Conservation (phyloP, 805 yeast species). For the Phaffomyces opuntiae region DNA sequence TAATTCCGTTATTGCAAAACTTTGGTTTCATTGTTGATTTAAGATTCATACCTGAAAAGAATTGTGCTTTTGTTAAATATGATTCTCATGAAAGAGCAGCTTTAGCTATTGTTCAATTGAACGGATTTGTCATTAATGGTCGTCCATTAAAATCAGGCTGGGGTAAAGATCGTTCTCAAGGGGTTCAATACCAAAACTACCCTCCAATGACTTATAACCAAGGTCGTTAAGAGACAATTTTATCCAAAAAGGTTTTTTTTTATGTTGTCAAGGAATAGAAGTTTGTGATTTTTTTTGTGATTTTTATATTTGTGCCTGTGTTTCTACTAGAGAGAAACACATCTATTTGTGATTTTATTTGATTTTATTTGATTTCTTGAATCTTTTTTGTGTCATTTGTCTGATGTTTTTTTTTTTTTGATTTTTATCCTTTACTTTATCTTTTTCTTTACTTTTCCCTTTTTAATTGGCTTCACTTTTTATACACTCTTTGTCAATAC, state of each 20-base stretch:
- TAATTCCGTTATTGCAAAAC: conserved; percentile 65
- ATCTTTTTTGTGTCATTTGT: not conserved
- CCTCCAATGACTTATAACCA: conserved; percentile 10
- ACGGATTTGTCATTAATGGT: conserved; percentile 67
- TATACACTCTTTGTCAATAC: no score
- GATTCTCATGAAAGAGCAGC: conserved; percentile 89
- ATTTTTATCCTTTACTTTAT: not conserved
- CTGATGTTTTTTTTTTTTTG: no score
- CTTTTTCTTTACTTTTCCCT: no score
- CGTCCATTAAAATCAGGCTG: conserved; percentile 78
- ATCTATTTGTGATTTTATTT: no score
- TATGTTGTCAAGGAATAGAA: not conserved
- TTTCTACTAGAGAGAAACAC: no score
- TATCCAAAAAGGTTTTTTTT: not conserved
- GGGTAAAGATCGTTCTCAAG: conserved; percentile 56
- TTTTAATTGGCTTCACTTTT: no score
- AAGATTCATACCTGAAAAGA: conserved; percentile 72
- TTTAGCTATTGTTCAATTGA: conserved; percentile 72
- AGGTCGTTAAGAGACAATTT: conserved; percentile 1
- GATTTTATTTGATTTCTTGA: not conserved
- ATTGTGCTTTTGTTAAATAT: conserved; percentile 84
- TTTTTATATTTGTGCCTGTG: not conserved
- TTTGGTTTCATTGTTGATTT: conserved; percentile 82
- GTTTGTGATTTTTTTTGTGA: not conserved
- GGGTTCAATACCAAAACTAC: conserved; percentile 9